Evolutionary conservation across 2,329 filamentous ascomycete species (phyloP), one percentile per base, ranked within the genome.

Genomic region (Ascocoryne sarcoides): DNA sequence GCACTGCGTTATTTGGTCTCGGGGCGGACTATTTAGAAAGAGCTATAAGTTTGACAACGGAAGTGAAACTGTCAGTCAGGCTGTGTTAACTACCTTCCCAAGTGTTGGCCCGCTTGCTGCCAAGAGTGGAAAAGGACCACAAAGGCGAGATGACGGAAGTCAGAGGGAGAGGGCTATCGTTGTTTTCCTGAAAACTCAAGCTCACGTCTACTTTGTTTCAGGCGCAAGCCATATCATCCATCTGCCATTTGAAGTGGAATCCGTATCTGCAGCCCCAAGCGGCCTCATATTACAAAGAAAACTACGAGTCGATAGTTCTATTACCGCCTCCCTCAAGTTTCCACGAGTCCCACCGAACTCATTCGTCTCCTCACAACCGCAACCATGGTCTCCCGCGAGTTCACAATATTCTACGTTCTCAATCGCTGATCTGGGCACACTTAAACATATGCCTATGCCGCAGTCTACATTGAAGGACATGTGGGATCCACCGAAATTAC

Each of bases 231-330:
- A 98, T 70, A 77, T 95, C 43, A 73, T 96, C 35, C 87, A 95
- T 60, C 77, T 98, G 57, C 90, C 90, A 2, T 98, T 98, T 57
- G 89, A 96, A 63, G 84, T 95, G 31, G 87, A 95, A 58, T 78
- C 78, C 39, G 88, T 85, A 20, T 86, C 89, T 60, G 79, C 90
- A 26, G 84, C 85, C 10, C 84, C 88, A 4, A 71, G 78, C 21
- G 92, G 92, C 18, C 72, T 96, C 36, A 73, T 98, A 15, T 76
- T 98, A 42, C 90, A 96, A 62, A 75, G 89, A 45, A 94, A 83
- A 58, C 68, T 80, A 31, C 70, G 69, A 43, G 59, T 65, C 8
- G 70, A 76, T 43, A 70, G 61, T 43, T 54, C 66, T 8, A 64
- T 66, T 2, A 65, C 74, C 4, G 65, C 75, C 16, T 69, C 74